A percentile compares a stretch with the other conserved stretches of the same genome.
These are phyloP conservation scores for Plectranthus barbatus DNA, from an alignment of 257 asterid species.

Conservation along the genomic window DNA sequence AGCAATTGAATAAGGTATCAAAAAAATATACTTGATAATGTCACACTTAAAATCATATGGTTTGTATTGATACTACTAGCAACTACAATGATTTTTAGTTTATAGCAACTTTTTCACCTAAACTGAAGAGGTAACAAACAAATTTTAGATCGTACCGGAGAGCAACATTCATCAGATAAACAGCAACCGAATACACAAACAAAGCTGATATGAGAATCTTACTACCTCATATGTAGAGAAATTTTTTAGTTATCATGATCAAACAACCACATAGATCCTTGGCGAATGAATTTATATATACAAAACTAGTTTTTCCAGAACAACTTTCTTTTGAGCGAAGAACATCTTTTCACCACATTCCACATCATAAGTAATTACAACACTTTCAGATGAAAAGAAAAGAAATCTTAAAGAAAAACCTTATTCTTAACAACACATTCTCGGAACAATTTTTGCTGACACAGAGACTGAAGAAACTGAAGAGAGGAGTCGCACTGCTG, in stretches of 20 bases:
- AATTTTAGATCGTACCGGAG: not conserved
- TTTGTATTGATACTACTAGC: not conserved
- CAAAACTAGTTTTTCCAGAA: not conserved
- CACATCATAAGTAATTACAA: conserved; percentile 8
- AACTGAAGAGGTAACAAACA: not conserved
- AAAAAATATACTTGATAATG: not conserved
- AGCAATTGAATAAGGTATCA: not conserved
- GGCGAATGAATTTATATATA: not conserved
- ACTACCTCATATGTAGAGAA: not conserved
- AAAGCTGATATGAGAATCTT: too few species aligned
- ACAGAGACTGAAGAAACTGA: conserved; percentile 76
- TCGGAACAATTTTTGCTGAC: conserved; percentile 82
- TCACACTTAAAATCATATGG: not conserved
- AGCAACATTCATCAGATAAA: not conserved
- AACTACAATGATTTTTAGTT: not conserved
- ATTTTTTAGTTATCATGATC: not conserved
- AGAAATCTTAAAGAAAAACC: conserved; percentile 36
- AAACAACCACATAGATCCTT: conserved; percentile 5
- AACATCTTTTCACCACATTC: not conserved
- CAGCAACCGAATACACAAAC: too few species aligned
- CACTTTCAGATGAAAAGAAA: conserved; percentile 1
- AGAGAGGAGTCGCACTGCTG: conserved; percentile 95
- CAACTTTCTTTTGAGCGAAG: not conserved
- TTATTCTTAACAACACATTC: conserved; percentile 84
- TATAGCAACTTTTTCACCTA: not conserved